Base-by-base conservation (phyloP, 2,329 filamentous ascomycete genomes). In the Ophiostoma quercus region DNA sequence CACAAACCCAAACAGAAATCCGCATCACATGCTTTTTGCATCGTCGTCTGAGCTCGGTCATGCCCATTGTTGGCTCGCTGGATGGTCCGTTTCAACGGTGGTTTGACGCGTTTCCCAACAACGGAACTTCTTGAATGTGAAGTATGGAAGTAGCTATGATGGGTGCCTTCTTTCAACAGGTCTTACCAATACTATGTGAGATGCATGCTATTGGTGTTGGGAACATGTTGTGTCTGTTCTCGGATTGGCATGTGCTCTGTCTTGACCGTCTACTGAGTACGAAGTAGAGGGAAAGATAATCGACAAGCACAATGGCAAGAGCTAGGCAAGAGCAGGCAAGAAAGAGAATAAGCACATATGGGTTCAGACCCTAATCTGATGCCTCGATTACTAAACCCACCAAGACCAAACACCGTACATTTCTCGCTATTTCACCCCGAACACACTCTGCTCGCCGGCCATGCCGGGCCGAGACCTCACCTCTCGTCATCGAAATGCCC, bases 1-100 rank as follows among this genome's bases (percentile, higher is more conserved):
- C 22, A 22, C 2, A 12, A 57, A 57, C 1, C n/a, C 51, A 1
- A 9, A 29, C 14, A 47, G 43, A 16, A 47, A 25, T 57, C 22
- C 6, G 51, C n/a, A 57, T 62, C 57, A 62, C 57, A 62, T 62
- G 57, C 57, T 32, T 32, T 60, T 62, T 62, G 51, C 51, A 57
- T 57, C 51, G 51, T 25, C 51, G 22, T 57, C 16, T 22, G 47
- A 54, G 19, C 51, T 47, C 19, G 43, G 51, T 57, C 16, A 25
- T 57, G 3, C 51, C 4, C 25, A 29, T 63, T 34, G 25, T 9
- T 63, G 60, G 29, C 32, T 5, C 6, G 16, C 29, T 25, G 60
- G 25, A 9, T 47, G 43, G 43, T 19, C 3, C 29, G 34, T 39
- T 65, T n/a, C 32, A n/a, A n/a, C 62, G 14, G 29, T 37, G 32